These are phyloP conservation scores for Verbena officinalis DNA, from an alignment of 257 asterid species.

Conservation along the genomic window DNA sequence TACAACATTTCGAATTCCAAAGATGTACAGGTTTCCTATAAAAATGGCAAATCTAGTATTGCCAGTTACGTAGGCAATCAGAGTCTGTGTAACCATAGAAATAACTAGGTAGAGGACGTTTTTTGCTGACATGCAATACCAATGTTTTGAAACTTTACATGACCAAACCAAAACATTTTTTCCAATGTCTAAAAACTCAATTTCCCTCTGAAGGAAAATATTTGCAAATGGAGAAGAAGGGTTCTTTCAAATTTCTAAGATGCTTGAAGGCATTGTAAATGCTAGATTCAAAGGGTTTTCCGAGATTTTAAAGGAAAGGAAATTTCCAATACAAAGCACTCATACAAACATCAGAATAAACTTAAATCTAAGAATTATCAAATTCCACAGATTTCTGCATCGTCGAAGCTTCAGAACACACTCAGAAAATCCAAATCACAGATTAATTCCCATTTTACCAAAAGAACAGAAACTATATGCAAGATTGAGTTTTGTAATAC, in stretches of 20 bases:
- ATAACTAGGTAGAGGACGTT: not conserved
- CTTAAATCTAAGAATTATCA: not conserved
- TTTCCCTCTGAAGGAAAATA: constrained; percentile 1
- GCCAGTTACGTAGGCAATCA: constrained; percentile 2
- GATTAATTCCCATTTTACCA: not conserved
- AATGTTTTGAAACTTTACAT: constrained; percentile 13
- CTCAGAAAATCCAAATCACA: not conserved
- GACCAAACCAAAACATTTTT: not conserved
- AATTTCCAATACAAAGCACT: not conserved
- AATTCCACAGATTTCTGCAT: not conserved
- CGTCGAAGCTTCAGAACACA: not conserved
- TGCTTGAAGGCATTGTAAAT: too few species aligned
- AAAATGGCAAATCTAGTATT: not conserved
- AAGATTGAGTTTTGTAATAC: constrained; percentile 32
- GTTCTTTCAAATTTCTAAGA: not conserved
- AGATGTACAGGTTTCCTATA: not conserved
- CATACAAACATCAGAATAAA: constrained; percentile 7
- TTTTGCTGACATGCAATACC: not conserved
- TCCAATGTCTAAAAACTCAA: not conserved
- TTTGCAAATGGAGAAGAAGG: not conserved
- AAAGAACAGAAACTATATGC: constrained; percentile 6
- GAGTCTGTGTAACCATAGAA: not conserved
- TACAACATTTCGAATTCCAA: not conserved
- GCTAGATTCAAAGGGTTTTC: not conserved
- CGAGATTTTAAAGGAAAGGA: not conserved